Evolutionary conservation across 2,329 filamentous ascomycete genomes (phyloP).

Genomic region (Blastomyces parvus): DNA sequence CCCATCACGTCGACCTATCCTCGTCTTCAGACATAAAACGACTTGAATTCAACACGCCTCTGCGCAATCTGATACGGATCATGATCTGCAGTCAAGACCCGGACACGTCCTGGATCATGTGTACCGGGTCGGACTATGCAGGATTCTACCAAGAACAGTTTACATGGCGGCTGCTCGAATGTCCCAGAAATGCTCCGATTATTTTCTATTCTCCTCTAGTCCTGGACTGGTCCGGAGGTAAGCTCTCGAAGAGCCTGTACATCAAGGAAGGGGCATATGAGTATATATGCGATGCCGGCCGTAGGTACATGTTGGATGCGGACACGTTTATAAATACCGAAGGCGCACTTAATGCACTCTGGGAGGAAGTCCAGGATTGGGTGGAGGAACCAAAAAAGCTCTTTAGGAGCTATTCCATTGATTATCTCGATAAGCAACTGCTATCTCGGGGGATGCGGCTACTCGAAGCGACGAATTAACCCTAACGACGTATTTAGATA

Average conservation of each 20-base stretch:
- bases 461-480: neutral
- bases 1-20: neutral
- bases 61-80: neutral
- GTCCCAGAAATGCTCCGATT: neutral
- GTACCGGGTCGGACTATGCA: conserved; percentile 15
- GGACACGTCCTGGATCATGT: conserved; percentile 12
- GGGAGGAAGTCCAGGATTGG: neutral
- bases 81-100: neutral
- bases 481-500: neutral
- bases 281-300: neutral
- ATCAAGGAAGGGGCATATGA: neutral
- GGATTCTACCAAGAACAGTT: conserved; percentile 14
- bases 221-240: neutral
- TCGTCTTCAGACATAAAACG: neutral
- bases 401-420: neutral
- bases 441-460: neutral
- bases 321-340: neutral
- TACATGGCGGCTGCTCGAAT: conserved; percentile 10
- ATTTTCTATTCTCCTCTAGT: neutral
- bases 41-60: neutral
- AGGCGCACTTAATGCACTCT: neutral
- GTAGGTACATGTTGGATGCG: neutral
- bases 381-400: neutral
- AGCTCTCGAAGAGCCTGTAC: neutral
- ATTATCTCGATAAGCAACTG: neutral